These are phyloP conservation scores for Pleurotus djamor DNA, from an alignment of 768 basidiomycete genomes.

Conservation along the genomic window DNA sequence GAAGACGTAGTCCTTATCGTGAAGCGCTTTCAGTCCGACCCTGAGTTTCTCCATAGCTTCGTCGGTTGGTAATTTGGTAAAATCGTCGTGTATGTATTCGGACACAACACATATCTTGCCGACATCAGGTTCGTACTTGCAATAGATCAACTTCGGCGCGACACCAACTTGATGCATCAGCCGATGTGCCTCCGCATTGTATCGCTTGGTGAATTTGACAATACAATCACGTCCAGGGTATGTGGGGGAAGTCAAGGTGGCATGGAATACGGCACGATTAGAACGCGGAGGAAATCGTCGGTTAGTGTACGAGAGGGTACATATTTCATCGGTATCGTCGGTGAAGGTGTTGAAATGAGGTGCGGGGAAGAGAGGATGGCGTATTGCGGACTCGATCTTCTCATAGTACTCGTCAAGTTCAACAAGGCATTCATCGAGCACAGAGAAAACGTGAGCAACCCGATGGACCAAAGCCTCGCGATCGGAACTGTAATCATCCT, in stretches of 20 bases:
- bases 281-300: neutral
- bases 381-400: neutral
- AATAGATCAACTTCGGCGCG: slow-evolving; percentile 1
- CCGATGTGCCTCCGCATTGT: neutral
- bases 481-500: neutral
- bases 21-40: neutral
- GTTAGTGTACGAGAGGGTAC: neutral
- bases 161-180: neutral
- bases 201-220: neutral
- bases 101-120: neutral
- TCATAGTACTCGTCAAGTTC: neutral
- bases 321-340: neutral
- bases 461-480: neutral
- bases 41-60: neutral
- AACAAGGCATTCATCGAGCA: neutral
- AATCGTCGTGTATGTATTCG: neutral
- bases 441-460: neutral
- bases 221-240: neutral
- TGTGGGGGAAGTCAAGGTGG: neutral
- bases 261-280: neutral
- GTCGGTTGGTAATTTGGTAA: neutral
- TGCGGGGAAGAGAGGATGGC: neutral
- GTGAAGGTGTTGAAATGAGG: neutral
- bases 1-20: neutral
- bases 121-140: neutral